Conservation (phyloP, 345 rosid genomes). For the Punica granatum region DNA sequence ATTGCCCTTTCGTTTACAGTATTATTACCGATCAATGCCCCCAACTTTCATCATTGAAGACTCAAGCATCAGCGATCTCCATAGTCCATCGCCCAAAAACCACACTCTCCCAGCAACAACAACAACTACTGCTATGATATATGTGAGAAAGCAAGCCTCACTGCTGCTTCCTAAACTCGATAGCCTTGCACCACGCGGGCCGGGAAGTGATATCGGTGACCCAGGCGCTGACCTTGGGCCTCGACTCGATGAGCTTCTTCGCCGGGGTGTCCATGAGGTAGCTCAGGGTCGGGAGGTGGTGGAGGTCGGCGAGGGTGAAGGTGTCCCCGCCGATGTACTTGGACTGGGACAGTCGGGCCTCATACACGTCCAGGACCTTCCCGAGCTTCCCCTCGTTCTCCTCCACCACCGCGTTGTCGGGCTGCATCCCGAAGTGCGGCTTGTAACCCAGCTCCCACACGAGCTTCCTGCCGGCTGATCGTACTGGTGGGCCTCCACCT, state of each 20-base stretch:
- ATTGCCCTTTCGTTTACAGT: no score
- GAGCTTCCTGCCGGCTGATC: conserved; percentile 49
- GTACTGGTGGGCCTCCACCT: conserved; percentile 64
- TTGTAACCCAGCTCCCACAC: conserved; percentile 46
- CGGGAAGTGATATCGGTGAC: conserved; percentile 23
- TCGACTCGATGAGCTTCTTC: conserved; percentile 13
- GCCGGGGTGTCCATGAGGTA: conserved; percentile 5
- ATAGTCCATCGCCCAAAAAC: no score
- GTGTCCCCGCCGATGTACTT: conserved; percentile 19
- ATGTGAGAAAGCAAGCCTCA: no score
- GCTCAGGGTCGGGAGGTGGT: conserved; percentile 15
- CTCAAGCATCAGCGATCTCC: no score
- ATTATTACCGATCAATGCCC: no score
- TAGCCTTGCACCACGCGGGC: conserved; percentile 45
- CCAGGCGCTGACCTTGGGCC: conserved; percentile 33
- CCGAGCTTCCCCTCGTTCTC: conserved; percentile 41
- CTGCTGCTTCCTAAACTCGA: no score
- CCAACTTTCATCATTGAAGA: no score
- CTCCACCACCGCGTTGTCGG: conserved; percentile 45
- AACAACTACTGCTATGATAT: no score
- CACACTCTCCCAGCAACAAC: no score
- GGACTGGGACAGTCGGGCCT: conserved; percentile 16
- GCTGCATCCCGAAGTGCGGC: conserved; percentile 33
- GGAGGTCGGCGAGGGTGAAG: conserved; percentile 20
- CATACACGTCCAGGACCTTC: conserved; percentile 23